These are phyloP conservation scores for Phytophthora ohioensis DNA, from an alignment of 352 stramenopile genomes.

Conservation along the genomic window DNA sequence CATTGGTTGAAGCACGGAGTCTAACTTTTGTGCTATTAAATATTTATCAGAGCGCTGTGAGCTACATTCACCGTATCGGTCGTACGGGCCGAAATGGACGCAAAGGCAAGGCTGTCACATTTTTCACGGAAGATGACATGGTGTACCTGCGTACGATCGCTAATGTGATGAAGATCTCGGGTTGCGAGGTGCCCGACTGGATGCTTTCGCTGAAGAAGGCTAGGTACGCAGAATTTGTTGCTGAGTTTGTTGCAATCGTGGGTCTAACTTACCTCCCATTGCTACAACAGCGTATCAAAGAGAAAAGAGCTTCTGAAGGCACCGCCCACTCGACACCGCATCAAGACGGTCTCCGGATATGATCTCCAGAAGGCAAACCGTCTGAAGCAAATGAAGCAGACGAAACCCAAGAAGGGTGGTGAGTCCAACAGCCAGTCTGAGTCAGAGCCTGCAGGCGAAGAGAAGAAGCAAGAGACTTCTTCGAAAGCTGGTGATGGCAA, in stretches of 20 bases:
- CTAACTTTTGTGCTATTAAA: slow-evolving; percentile 14
- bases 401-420: slow-evolving; percentile 26
- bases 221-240: slow-evolving; percentile 51
- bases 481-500: slow-evolving; percentile 15
- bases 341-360: slow-evolving; percentile 89
- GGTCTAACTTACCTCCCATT: slow-evolving; percentile 14
- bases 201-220: slow-evolving; percentile 97
- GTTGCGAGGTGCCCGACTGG: slow-evolving; percentile 98
- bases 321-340: slow-evolving; percentile 72
- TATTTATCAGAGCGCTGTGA: slow-evolving; percentile 74
- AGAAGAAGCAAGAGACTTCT: slow-evolving; percentile 18
- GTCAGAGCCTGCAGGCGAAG: slow-evolving; percentile 6
- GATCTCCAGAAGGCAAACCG: slow-evolving; percentile 88
- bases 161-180: slow-evolving; percentile 99
- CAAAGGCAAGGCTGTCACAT: slow-evolving; percentile 95
- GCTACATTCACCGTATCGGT: slow-evolving; percentile 98
- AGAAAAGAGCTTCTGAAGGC: slow-evolving; percentile 88
- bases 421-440: slow-evolving; percentile 19
- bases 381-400: slow-evolving; percentile 61
- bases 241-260: slow-evolving; percentile 10
- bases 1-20: neutral
- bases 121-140: slow-evolving; percentile 98
- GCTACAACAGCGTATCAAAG: slow-evolving; percentile 55
- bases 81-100: slow-evolving; percentile 94
- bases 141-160: slow-evolving; percentile 95